A percentile compares a stretch with the other conserved stretches of the same genome.
phyloP scores from a whole-genome alignment of 2,329 filamentous ascomycete genomes.

The Calycina herbarum region DNA sequence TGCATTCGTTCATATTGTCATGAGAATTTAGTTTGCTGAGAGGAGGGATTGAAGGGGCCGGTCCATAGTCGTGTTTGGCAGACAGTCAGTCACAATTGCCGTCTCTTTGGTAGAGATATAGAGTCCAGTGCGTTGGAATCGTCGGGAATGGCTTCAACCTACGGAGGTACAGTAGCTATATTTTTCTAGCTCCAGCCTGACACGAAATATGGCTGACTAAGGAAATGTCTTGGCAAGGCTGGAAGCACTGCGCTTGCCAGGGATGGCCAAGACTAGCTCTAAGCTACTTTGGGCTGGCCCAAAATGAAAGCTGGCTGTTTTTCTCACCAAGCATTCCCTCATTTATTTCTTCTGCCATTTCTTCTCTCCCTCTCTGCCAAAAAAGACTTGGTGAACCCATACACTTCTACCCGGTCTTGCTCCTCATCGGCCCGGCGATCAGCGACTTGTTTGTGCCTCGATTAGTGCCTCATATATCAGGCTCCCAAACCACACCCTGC shows the following conservation, averaged over 20 bases:
- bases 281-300: background rate
- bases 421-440: background rate
- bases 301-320: constrained; percentile 5
- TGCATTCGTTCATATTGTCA: constrained; percentile 39
- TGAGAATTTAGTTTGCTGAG: constrained; percentile 6
- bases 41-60: background rate
- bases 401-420: background rate
- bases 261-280: constrained; percentile 4
- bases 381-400: background rate
- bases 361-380: background rate
- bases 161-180: background rate
- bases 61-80: background rate
- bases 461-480: background rate
- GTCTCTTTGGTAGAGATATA: no score
- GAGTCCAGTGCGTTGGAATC: background rate
- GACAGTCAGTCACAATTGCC: background rate
- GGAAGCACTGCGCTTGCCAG: background rate
- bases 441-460: background rate
- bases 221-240: background rate
- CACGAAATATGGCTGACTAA: background rate
- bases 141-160: background rate
- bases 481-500: no score
- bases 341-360: background rate
- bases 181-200: background rate
- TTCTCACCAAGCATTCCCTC: background rate